Evolutionary conservation across 768 basidiomycete genomes (phyloP), one percentile per base, ranked within the genome.

Genomic region (Phlegmacium glaucopus): DNA sequence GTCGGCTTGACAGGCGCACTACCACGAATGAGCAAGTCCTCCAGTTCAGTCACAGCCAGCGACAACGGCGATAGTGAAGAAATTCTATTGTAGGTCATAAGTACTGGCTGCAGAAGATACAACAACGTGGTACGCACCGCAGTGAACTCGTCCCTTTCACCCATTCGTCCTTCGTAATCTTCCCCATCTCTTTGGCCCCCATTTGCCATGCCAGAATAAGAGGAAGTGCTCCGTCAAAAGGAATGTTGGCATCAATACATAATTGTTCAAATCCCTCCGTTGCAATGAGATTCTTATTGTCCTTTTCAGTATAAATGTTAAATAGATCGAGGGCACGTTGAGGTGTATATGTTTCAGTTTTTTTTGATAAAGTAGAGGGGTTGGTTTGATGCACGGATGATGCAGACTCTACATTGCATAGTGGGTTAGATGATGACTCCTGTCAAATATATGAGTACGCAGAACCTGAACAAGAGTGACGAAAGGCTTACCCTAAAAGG

Each of bases 171-270:
- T 72, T 77, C 37, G 76, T 75, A 39, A 92, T 70, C 55, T 82
- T 87, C 26, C 74, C 86, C 82, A 92, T 83, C 58, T 90, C 87
- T 48, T 74, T 71, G 9, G 85, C 76, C 39, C 76, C 70, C 47
- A 87, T 63, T 55, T 86, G 83, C 90, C 90, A 92, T 17, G 87
- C 79, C 11, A 91, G 69, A 13, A 91, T 71, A 44, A 92, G 70
- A 15, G 88, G 85, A 51, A 80, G 65, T 6, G 83, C 72, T 26
- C 88, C 86, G 15, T 91, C 89, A 63, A 93, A 68, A 0, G 86
- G 72, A 39, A 91, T 76, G n/a, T 77, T 68, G 10, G 83, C 79
- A 51, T 90, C 86, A 18, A 53, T 72, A 65, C 86, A 93, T 25
- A 94, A 66, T 44, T 66, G 71, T 63, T 85, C 82, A 52, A 91